These are phyloP conservation scores for Picocystis salinarum DNA, from an alignment of 139 green algal genomes.

Conservation along the genomic window DNA sequence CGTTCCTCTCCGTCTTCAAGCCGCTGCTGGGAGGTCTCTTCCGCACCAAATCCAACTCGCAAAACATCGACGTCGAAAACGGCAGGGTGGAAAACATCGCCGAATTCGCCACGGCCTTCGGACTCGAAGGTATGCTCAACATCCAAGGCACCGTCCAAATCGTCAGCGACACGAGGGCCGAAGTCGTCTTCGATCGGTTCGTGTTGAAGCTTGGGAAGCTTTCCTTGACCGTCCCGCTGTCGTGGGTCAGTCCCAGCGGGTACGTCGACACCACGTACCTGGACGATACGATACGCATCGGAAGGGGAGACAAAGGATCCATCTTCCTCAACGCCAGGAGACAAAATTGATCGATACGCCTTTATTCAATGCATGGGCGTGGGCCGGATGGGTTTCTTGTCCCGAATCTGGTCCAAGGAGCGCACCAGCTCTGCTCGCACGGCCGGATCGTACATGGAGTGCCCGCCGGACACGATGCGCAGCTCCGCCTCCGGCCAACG, in stretches of 20 bases:
- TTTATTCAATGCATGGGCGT: too few relatives aligned
- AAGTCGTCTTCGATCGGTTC: constrained; percentile 10
- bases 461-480: constrained; percentile 22
- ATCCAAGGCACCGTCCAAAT: constrained; percentile 4
- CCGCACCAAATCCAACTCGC: background rate
- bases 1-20: constrained; percentile 7
- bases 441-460: constrained; percentile 34
- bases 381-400: too few relatives aligned
- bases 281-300: constrained; percentile 41
- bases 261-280: constrained; percentile 39
- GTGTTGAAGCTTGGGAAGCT: constrained; percentile 4
- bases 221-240: constrained; percentile 7
- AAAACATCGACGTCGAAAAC: constrained; percentile 8
- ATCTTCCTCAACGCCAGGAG: constrained; percentile 33
- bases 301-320: constrained; percentile 47
- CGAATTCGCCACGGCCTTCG: constrained; percentile 5
- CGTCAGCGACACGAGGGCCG: background rate
- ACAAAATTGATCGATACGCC: constrained; percentile 1
- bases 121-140: constrained; percentile 7
- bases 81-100: constrained; percentile 13
- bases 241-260: constrained; percentile 6
- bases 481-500: constrained; percentile 33
- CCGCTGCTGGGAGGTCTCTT: constrained; percentile 1
- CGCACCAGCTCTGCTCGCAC: constrained; percentile 30
- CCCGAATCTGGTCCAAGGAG: constrained; percentile 27